phyloP scores from a whole-genome alignment of 1,284 basidiomycete genomes.

The Rugosomyces carneus region DNA sequence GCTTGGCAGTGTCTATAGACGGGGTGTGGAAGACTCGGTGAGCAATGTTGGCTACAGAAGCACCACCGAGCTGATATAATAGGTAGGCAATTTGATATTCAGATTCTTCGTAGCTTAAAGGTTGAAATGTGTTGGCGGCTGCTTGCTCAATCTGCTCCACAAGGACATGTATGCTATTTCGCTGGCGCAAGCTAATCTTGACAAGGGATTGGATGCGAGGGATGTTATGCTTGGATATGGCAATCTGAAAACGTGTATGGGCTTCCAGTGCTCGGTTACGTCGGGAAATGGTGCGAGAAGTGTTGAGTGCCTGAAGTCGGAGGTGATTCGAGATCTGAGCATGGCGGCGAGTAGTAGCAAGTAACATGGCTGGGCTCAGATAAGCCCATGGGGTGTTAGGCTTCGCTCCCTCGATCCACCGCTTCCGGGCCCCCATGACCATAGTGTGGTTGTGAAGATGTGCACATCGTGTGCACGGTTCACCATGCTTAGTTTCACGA shows the following conservation, averaged over 20 bases:
- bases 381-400: too few relatives aligned
- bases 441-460: too few relatives aligned
- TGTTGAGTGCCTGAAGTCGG: too few relatives aligned
- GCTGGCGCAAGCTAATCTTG: background rate
- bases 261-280: too few relatives aligned
- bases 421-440: too few relatives aligned
- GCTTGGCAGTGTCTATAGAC: constrained; percentile 11
- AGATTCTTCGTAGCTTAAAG: background rate
- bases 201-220: background rate
- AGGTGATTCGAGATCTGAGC: too few relatives aligned
- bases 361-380: too few relatives aligned
- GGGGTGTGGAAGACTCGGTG: constrained; percentile 14
- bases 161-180: background rate
- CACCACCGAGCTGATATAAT: constrained; percentile 17
- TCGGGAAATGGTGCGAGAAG: too few relatives aligned
- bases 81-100: constrained; percentile 16
- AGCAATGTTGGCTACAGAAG: constrained; percentile 14
- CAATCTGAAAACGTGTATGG: background rate
- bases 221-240: background rate
- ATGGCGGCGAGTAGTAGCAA: too few relatives aligned
- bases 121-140: background rate
- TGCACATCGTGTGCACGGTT: too few relatives aligned
- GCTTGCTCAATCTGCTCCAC: background rate
- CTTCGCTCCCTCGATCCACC: too few relatives aligned
- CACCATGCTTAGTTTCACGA: too few relatives aligned